These are phyloP conservation scores for Penicillium malachiteum DNA, from an alignment of 495 filamentous ascomycete species.

Conservation along the genomic window DNA sequence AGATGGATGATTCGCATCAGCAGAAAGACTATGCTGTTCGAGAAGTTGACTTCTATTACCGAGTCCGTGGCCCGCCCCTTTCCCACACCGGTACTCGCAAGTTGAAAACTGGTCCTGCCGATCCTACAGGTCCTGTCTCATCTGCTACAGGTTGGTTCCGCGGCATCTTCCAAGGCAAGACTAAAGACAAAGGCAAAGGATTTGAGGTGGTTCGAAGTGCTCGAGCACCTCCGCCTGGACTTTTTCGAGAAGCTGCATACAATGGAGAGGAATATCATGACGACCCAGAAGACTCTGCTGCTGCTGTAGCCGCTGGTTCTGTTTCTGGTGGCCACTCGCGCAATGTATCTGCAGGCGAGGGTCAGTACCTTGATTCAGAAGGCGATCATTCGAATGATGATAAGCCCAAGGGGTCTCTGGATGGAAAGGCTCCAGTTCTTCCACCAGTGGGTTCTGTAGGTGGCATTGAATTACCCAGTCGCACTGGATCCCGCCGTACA, in stretches of 20 bases:
- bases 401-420: constrained; percentile 7
- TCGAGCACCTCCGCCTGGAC: constrained; percentile 54
- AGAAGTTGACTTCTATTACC: constrained; percentile 94
- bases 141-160: constrained; percentile 88
- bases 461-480: constrained; percentile 63
- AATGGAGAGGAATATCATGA: constrained; percentile 56
- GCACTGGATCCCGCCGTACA: constrained; percentile 58
- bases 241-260: constrained; percentile 44
- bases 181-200: constrained; percentile 86
- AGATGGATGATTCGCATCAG: constrained; percentile 49
- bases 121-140: constrained; percentile 86
- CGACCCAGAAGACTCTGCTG: constrained; percentile 46
- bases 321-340: constrained; percentile 24
- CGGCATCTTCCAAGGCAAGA: constrained; percentile 73
- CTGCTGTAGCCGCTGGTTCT: too few relatives aligned
- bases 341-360: constrained; percentile 31
- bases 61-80: constrained; percentile 84
- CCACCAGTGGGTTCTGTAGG: constrained; percentile 61
- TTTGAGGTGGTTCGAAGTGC: constrained; percentile 94
- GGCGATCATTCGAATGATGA: constrained; percentile 24
- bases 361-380: constrained; percentile 50
- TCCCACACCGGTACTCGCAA: constrained; percentile 77
- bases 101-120: constrained; percentile 89
- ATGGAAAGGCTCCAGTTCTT: constrained; percentile 49
- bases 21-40: constrained; percentile 84